These are phyloP conservation scores for Lipomyces yamadae DNA, from an alignment of 805 yeast genomes.

Conservation along the genomic window DNA sequence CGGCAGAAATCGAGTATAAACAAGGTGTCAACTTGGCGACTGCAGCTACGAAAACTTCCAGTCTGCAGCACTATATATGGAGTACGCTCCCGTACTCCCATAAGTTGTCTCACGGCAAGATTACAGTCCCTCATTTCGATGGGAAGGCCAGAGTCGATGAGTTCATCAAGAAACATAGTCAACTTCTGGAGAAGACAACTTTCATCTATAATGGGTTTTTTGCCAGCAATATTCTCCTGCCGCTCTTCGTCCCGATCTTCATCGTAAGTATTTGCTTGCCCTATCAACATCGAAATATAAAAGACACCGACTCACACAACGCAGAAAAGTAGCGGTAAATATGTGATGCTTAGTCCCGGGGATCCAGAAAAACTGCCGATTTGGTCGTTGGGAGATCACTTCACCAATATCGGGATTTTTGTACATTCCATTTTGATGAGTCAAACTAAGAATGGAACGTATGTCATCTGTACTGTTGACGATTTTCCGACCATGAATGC, in stretches of 20 bases:
- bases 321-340: not conserved
- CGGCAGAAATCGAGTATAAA: not conserved
- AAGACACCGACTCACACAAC: not conserved
- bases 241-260: not conserved
- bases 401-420: not conserved
- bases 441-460: not conserved
- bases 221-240: not conserved
- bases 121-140: conserved; percentile 2
- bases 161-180: not conserved
- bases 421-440: not conserved
- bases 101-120: not conserved
- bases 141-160: conserved; percentile 12
- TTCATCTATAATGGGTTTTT: not conserved
- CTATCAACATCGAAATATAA: not conserved
- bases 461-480: not conserved
- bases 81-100: conserved; percentile 1
- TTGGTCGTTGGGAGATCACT: not conserved
- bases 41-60: conserved; percentile 3
- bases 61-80: conserved; percentile 5
- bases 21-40: conserved; percentile 4
- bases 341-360: not conserved
- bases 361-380: not conserved
- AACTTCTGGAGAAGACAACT: not conserved
- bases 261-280: not conserved
- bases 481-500: not conserved